Conservation (phyloP, 2,329 filamentous ascomycete species). For the Fusarium sp. region DNA sequence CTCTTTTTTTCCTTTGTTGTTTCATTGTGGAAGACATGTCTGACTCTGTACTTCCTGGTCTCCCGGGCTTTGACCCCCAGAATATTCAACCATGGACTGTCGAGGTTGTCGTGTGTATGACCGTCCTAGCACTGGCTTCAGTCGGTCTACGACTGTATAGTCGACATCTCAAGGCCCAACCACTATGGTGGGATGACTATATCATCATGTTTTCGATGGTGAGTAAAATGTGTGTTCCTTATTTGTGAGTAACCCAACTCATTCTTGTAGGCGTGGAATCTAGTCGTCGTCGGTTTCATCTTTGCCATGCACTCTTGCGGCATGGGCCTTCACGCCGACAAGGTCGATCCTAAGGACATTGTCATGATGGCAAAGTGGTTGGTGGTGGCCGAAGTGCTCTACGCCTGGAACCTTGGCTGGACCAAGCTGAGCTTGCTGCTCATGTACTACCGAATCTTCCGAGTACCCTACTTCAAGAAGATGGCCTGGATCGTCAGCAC, state of each 20-base stretch:
- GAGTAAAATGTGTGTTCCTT: neutral
- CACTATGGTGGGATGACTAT: constrained; percentile 63
- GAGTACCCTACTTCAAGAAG: constrained; percentile 54
- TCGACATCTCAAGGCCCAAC: constrained; percentile 54
- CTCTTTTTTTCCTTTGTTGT: neutral
- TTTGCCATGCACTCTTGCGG: constrained; percentile 58
- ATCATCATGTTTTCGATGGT: constrained; percentile 62
- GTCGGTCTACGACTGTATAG: constrained; percentile 55
- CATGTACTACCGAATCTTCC: constrained; percentile 66
- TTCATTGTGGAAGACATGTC: constrained; percentile 15
- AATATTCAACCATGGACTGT: constrained; percentile 57
- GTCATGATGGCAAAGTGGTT: constrained; percentile 59
- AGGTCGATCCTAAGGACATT: constrained; percentile 49
- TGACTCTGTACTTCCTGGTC: constrained; percentile 35
- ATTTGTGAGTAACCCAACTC: neutral
- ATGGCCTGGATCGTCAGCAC: constrained; percentile 53
- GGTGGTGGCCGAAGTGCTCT: constrained; percentile 59
- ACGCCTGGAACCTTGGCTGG: constrained; percentile 59
- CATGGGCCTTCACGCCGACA: constrained; percentile 59
- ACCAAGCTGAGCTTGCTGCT: constrained; percentile 62
- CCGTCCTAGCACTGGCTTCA: constrained; percentile 51
- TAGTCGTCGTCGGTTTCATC: constrained; percentile 58
- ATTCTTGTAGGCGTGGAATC: constrained; percentile 50
- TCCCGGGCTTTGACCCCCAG: constrained; percentile 36
- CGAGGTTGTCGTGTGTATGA: constrained; percentile 53